Evolutionary conservation across 345 rosid species (phyloP), one percentile per base, ranked within the genome.

Genomic region (Linum usitatissimum): DNA sequence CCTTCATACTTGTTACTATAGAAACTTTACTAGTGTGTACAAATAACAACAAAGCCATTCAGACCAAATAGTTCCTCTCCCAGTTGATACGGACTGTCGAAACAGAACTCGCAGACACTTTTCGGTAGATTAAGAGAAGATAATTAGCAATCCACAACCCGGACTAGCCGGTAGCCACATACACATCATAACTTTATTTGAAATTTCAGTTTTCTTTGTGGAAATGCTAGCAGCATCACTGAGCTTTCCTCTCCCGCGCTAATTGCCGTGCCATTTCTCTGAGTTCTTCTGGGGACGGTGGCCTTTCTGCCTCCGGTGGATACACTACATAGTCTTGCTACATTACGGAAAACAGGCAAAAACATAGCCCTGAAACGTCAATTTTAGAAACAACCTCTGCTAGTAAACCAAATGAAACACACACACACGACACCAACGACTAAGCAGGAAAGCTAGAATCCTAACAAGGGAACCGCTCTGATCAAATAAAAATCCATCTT

Each of bases 241-340:
- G 75, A 34, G 5, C 48, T 65, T 75, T 72, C 59, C 71, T 80
- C 77, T 80, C 73, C 61, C 74, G 77, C 40, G 81, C 84, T 60
- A 83, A 70, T 61, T 77, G 85, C 40, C 87, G 76, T 5, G 85
- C 86, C 87, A 82, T 81, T 73, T 86, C 92, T 73, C 92, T 81
- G 6, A 81, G 64, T 60, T 83, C 89, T 65, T 86, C 89, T 0
- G 92, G 92, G 0, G 89, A 80, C 18, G 76, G 89, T 2, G 92
- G 85, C 60, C 81, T 75, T 14, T 66, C 74, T 66, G 55, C 82
- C 67, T 83, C 80, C 0, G 85, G 78, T 15, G 86, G 89, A 68
- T 80, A 86, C 14, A 77, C 85, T 18, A 86, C 18, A 31, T 84
- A 78, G 14, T 87, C 78, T 39, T 70, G 78, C 89, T 86, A 55